Evolutionary conservation across 1,284 basidiomycete genomes (phyloP).

Genomic region (Apiotrichum siamense): DNA sequence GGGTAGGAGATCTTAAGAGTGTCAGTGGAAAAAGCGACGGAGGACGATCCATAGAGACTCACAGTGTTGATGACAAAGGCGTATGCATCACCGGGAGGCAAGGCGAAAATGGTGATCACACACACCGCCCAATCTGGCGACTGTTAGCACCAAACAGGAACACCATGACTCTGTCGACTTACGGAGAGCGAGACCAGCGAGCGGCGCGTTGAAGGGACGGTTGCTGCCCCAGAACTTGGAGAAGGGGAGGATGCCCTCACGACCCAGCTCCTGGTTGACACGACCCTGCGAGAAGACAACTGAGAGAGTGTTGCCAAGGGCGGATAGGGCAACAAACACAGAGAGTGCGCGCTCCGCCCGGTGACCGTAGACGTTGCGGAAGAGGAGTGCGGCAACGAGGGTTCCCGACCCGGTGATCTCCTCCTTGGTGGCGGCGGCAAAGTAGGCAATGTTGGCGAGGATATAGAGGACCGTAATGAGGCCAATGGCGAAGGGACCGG

Average conservation of each 20-base stretch:
- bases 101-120: conserved; percentile 54
- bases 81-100: conserved; percentile 56
- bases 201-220: conserved; percentile 35
- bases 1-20: conserved; percentile 14
- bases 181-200: conserved; percentile 12
- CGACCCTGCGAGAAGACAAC: conserved; percentile 49
- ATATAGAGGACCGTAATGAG: conserved; percentile 35
- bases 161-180: background rate
- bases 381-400: conserved; percentile 35
- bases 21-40: too few relatives aligned
- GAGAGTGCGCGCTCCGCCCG: conserved; percentile 15
- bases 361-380: conserved; percentile 4
- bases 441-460: conserved; percentile 43
- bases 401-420: conserved; percentile 36
- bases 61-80: conserved; percentile 44
- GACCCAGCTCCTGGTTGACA: conserved; percentile 39
- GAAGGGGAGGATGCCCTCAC: conserved; percentile 44
- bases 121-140: conserved; percentile 52
- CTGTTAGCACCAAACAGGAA: conserved; percentile 10
- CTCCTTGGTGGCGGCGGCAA: conserved; percentile 43
- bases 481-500: conserved; percentile 28
- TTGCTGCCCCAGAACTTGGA: conserved; percentile 36
- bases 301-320: conserved; percentile 35
- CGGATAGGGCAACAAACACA: conserved; percentile 43
- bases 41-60: background rate